Conservation (phyloP, 352 stramenopile genomes). For the Blastocystis sp. region DNA sequence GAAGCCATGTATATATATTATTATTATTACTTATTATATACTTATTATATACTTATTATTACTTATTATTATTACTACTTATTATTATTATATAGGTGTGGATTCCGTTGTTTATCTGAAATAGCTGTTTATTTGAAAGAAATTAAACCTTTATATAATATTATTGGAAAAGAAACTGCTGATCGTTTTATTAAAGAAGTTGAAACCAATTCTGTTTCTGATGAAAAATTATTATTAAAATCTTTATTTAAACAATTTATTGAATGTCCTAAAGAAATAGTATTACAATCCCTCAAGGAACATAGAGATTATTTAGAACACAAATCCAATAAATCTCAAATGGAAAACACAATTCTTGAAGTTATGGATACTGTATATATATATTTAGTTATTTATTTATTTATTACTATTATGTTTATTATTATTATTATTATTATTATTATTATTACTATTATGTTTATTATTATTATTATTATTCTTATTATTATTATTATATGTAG, state of each 20-base stretch:
- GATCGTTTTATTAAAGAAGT: not conserved
- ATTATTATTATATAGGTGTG: too few species aligned
- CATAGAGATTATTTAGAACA: slow-evolving; percentile 58
- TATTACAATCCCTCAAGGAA: slow-evolving; percentile 52
- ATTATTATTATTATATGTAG: slow-evolving; percentile 51
- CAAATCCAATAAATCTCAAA: slow-evolving; percentile 13
- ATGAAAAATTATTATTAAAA: slow-evolving; percentile 48
- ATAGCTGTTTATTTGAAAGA: slow-evolving; percentile 44
- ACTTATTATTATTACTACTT: too few species aligned
- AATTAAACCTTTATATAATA: slow-evolving; percentile 15
- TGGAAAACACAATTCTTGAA: slow-evolving; percentile 5
- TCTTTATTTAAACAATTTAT: slow-evolving; percentile 56
- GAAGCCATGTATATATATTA: slow-evolving; percentile 86
- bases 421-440: too few species aligned
- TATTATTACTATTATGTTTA: too few species aligned
- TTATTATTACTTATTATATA: too few species aligned
- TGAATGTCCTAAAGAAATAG: slow-evolving; percentile 47
- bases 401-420: too few species aligned
- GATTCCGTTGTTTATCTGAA: too few species aligned
- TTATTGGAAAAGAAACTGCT: not conserved
- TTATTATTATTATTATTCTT: too few species aligned
- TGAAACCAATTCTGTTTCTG: slow-evolving; percentile 40
- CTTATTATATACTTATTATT: too few species aligned
- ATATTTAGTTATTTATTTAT: too few species aligned
- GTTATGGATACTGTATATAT: slow-evolving; percentile 55